Evolutionary conservation across 2,329 filamentous ascomycete genomes (phyloP).

Genomic region (Fusarium chlamydosporum): DNA sequence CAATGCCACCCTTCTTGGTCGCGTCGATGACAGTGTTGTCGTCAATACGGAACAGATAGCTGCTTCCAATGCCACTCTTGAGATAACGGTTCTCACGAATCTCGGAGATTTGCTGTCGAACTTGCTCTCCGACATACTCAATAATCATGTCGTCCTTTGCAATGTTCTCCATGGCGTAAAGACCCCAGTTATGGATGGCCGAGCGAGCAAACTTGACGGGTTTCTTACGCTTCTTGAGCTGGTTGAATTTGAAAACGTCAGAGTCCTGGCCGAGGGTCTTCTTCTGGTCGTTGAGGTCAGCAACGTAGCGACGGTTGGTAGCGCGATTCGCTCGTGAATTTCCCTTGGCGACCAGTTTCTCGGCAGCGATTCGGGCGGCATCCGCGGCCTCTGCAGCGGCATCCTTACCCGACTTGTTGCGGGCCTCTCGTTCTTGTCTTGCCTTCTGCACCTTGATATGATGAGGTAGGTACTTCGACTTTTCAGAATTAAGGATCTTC

Average conservation of each 20-base stretch:
- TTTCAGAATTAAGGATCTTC: constrained; percentile 96
- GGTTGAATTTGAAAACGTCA: constrained; percentile 96
- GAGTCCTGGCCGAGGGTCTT: constrained; percentile 86
- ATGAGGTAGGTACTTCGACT: constrained; percentile 97
- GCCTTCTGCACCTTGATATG: constrained; percentile 96
- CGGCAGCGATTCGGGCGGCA: constrained; percentile 78
- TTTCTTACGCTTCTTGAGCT: constrained; percentile 99
- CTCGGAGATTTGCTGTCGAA: constrained; percentile 97
- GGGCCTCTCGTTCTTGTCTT: constrained; percentile 90
- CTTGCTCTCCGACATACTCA: constrained; percentile 98
- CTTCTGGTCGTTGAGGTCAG: constrained; percentile 96
- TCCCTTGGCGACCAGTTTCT: constrained; percentile 86
- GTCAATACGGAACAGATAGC: constrained; percentile 97
- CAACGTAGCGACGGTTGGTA: constrained; percentile 93
- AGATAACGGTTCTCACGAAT: constrained; percentile 92
- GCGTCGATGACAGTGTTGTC: constrained; percentile 98
- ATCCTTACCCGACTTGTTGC: constrained; percentile 76
- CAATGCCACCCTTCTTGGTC: constrained; percentile 98
- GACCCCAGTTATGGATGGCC: constrained; percentile 98
- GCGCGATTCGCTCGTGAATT: constrained; percentile 94
- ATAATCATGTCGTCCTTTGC: constrained; percentile 99
- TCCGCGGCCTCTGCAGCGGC: constrained; percentile 76
- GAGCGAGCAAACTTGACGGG: constrained; percentile 97
- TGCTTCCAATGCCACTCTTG: constrained; percentile 96
- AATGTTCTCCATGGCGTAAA: constrained; percentile 98